Evolutionary conservation across 73 alveolate species (phyloP), one percentile per base, ranked within the genome.

Genomic region (Paramecium biaurelia): DNA sequence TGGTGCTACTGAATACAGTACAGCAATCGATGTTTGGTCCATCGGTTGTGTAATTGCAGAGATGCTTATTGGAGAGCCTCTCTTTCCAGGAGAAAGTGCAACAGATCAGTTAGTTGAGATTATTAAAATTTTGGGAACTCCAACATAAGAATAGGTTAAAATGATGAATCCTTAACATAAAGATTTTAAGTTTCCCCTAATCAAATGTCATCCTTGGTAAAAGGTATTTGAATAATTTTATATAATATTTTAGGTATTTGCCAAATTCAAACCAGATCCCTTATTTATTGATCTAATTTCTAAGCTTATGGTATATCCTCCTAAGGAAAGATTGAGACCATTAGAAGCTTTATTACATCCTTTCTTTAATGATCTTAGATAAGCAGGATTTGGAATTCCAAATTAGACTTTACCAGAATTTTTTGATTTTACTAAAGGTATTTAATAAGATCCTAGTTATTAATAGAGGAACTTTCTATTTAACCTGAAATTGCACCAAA

Each of bases 21-120:
- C 97, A 53, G 96, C 96, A 7, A 96, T 97, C 11, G 99, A 97
- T 93, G 94, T 96, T 0, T 97, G 99, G 99, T 94, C 98, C 8
- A 94, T 93, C 7, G 99, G 99, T 12, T 96, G 99, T 89, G 99
- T 96, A 7, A 93, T 97, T 32, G 99, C 99, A 35, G 99, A 97
- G 85, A 93, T 97, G 67, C 76, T 97, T 47, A 89, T 95, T 35
- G 98, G 98, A 34, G 95, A 94, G 72, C 98, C 98, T 30, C 89
- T 97, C 34, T 97, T 97, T 95, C 98, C 98, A 28, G 99, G 99
- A 72, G 98, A 96, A 38, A 74, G 95, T 47, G 96, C 98, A 23
- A 94, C 95, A 5, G 99, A 97, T 76, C 96, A 97, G 93, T 85
- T 97, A 26, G 98, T 95, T 24, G 99, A 97, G 87, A 95, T 97